phyloP scores from a whole-genome alignment of 73 alveolate genomes.

The Tetrahymena elliotti region DNA sequence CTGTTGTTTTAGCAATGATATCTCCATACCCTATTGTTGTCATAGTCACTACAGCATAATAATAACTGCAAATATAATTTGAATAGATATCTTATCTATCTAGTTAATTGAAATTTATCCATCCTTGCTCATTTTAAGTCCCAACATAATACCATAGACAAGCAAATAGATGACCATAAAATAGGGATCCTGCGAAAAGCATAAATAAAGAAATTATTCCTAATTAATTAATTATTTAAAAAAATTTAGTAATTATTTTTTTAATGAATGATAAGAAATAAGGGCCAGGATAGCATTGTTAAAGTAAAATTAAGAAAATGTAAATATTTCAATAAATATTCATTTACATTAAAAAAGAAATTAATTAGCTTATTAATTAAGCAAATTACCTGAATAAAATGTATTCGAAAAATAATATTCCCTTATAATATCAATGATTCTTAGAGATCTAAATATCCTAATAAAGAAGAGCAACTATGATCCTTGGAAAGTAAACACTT shows the following conservation, averaged over 20 bases:
- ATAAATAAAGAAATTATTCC: neutral
- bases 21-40: conserved; percentile 35
- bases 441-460: neutral
- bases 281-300: no score
- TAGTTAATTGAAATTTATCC: neutral
- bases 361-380: neutral
- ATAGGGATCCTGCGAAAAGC: neutral
- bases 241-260: no score
- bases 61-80: neutral
- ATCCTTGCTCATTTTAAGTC: neutral
- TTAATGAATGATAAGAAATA: no score
- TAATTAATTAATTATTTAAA: neutral
- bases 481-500: neutral
- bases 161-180: neutral
- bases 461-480: neutral
- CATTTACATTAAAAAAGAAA: no score
- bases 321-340: neutral
- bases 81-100: neutral
- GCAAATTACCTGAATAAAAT: neutral
- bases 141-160: neutral
- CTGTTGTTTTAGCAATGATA: neutral
- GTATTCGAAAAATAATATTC: neutral
- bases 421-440: neutral
- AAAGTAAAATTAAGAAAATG: neutral
- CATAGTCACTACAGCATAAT: conserved; percentile 2